These are phyloP conservation scores for Cyclotella atomus DNA, from an alignment of 108 stramenopile genomes.

Conservation along the genomic window DNA sequence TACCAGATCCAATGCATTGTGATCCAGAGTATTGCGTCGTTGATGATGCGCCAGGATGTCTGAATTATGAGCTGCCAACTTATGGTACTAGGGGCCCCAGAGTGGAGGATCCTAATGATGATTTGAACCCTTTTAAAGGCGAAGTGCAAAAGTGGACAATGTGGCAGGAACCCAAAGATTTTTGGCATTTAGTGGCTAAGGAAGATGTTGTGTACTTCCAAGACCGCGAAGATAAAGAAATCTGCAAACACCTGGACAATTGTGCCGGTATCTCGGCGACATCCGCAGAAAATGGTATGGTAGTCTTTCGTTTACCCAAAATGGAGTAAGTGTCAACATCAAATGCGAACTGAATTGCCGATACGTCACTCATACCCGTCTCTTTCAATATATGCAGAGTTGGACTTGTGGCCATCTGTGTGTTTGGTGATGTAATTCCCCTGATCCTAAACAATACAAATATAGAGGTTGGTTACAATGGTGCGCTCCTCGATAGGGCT, in stretches of 20 bases:
- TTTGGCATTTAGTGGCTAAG: conserved; percentile 40
- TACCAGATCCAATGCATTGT: conserved; percentile 24
- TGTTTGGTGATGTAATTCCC: conserved; percentile 22
- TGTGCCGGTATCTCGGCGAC: conserved; percentile 53
- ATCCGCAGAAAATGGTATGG: conserved; percentile 41
- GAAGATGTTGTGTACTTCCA: conserved; percentile 41
- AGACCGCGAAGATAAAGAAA: conserved; percentile 47
- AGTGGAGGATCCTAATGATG: conserved; percentile 38
- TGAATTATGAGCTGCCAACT: conserved; percentile 52
- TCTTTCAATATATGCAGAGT: conserved; percentile 9
- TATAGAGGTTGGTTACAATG: conserved; percentile 38
- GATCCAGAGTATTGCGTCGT: conserved; percentile 38
- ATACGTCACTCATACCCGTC: background rate
- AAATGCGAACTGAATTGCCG: too few species aligned
- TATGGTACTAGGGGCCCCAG: conserved; percentile 38
- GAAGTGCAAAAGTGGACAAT: conserved; percentile 46
- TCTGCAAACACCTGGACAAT: conserved; percentile 49
- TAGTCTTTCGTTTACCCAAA: conserved; percentile 55
- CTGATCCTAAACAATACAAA: conserved; percentile 43
- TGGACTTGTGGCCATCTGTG: conserved; percentile 46
- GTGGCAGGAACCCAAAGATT: conserved; percentile 25
- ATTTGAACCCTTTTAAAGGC: conserved; percentile 48
- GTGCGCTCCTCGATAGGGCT: conserved; percentile 17
- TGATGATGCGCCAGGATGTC: conserved; percentile 53
- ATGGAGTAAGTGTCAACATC: conserved; percentile 19